Evolutionary conservation across 139 green algal genomes (phyloP).

Genomic region (Tetraselmis striata): DNA sequence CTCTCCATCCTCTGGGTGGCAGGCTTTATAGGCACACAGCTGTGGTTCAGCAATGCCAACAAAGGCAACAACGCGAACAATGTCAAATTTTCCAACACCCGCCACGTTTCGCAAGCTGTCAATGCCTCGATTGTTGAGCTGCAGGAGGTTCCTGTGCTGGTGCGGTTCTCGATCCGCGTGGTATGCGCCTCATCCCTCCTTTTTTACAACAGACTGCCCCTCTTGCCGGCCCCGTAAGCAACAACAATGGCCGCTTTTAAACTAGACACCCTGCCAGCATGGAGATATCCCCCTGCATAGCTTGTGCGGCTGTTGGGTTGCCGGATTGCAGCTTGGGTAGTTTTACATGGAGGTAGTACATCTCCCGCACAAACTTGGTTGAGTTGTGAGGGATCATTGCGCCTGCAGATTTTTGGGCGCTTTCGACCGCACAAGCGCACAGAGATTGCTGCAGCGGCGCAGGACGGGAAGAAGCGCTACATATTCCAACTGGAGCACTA

Average conservation of each 20-base stretch:
- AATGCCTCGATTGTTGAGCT: not conserved
- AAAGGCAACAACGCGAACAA: too few species aligned
- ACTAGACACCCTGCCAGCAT: too few species aligned
- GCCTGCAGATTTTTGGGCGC: not conserved
- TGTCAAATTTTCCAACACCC: not conserved
- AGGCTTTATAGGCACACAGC: not conserved
- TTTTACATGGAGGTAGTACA: too few species aligned
- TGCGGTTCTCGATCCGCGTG: not conserved
- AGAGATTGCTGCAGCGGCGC: not conserved
- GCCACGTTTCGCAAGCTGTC: not conserved
- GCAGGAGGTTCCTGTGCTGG: not conserved
- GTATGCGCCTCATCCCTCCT: not conserved
- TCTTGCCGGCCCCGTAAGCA: too few species aligned
- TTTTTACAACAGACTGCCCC: not conserved
- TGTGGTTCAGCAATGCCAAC: not conserved
- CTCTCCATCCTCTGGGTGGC: not conserved
- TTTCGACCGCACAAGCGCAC: not conserved
- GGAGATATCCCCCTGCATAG: too few species aligned
- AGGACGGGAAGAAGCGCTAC: not conserved
- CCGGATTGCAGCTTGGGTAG: too few species aligned
- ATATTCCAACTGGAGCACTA: not conserved
- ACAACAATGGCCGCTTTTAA: too few species aligned
- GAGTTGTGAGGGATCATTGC: not conserved
- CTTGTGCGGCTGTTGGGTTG: too few species aligned
- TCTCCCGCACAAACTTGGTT: too few species aligned